phyloP scores from a whole-genome alignment of 441 rosid genomes.

The Populus tomentosa region DNA sequence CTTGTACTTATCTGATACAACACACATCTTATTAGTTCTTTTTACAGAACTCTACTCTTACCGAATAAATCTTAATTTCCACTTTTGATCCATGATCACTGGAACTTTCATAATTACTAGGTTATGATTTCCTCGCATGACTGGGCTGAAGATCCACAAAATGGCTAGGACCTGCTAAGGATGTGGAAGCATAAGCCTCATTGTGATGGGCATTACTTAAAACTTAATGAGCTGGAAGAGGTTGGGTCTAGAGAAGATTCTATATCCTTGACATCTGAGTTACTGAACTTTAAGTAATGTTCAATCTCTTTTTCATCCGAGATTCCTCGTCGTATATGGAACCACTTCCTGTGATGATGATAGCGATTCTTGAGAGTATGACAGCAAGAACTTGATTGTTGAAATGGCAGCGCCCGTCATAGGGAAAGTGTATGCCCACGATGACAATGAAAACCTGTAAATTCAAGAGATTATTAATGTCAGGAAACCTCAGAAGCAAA shows the following conservation, averaged over 20 bases:
- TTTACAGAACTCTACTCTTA: neutral
- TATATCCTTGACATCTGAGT: constrained; percentile 29
- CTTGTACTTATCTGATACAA: neutral
- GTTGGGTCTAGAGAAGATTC: constrained; percentile 34
- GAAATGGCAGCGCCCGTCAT: constrained; percentile 65
- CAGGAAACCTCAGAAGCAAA: too few relatives aligned
- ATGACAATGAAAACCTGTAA: constrained; percentile 73
- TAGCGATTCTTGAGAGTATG: too few relatives aligned
- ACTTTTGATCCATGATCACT: constrained; percentile 19
- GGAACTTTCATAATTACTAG: constrained; percentile 17
- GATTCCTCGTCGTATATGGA: constrained; percentile 38
- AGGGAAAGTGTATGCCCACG: constrained; percentile 97
- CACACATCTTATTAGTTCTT: neutral
- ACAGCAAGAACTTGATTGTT: constrained; percentile 52
- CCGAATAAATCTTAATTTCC: constrained; percentile 11
- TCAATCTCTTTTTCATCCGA: constrained; percentile 37
- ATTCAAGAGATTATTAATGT: neutral
- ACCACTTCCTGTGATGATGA: constrained; percentile 38
- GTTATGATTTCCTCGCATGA: constrained; percentile 28
- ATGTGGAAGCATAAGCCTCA: neutral
- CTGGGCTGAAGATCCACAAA: constrained; percentile 19
- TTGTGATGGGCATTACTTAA: neutral
- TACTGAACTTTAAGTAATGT: constrained; percentile 39
- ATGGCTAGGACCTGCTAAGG: constrained; percentile 4
- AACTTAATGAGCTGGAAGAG: neutral